Conservation (phyloP, 73 alveolate species). For the Paramecium bursaria region DNA sequence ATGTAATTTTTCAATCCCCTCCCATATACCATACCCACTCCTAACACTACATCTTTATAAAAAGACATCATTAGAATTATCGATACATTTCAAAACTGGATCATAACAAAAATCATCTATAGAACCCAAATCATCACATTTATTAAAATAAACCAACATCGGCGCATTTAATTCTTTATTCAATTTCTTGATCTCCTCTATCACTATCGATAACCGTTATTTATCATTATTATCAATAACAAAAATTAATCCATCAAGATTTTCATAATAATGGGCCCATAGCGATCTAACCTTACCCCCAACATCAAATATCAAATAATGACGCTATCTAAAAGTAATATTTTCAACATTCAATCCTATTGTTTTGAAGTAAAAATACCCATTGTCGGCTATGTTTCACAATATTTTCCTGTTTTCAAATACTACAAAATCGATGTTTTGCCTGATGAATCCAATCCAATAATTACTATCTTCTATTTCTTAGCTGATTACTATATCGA, state of each 20-base stretch:
- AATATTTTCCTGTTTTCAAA: slow-evolving; percentile 72
- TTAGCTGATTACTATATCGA: too few relatives aligned
- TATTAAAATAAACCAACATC: too few relatives aligned
- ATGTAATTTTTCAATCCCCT: background rate
- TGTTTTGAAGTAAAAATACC: slow-evolving; percentile 81
- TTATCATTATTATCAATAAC: slow-evolving; percentile 90
- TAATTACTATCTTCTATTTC: too few relatives aligned
- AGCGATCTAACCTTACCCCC: slow-evolving; percentile 86
- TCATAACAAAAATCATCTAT: too few relatives aligned
- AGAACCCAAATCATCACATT: too few relatives aligned
- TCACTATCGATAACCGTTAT: slow-evolving; percentile 84
- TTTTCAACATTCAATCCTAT: slow-evolving; percentile 55
- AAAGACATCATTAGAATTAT: background rate
- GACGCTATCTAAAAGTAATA: background rate
- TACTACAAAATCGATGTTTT: slow-evolving; percentile 81
- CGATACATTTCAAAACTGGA: too few relatives aligned
- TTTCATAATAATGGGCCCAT: slow-evolving; percentile 89
- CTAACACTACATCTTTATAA: background rate
- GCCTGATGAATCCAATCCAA: too few relatives aligned
- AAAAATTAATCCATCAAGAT: slow-evolving; percentile 88
- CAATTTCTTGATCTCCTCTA: slow-evolving; percentile 80
- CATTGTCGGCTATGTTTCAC: slow-evolving; percentile 80
- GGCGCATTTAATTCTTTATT: too few relatives aligned
- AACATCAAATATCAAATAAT: slow-evolving; percentile 89
- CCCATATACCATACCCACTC: background rate